Evolutionary conservation across 2,329 filamentous ascomycete species (phyloP), one percentile per base, ranked within the genome.

Genomic region (Penicillium aurantiogriseum): DNA sequence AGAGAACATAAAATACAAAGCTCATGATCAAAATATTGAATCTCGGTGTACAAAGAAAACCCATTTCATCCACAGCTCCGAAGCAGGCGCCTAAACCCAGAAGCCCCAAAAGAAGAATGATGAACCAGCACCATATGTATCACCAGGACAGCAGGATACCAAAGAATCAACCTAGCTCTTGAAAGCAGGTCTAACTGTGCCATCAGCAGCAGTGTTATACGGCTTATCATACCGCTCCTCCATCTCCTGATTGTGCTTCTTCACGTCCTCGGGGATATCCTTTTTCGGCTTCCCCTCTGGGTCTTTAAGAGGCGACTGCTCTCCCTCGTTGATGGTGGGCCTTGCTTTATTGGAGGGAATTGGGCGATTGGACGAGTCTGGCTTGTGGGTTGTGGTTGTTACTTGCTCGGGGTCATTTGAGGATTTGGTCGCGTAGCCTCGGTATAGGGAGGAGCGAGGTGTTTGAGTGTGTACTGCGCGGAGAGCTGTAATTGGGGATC

Each of bases 251-350:
- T 75, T 76, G 58, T 75, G 73, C 52, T 56, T 50, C 53, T 67
- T 73, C 54, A 75, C 73, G 56, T 75, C 73, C 10, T 70, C 61
- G 0, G 73, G 70, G 1, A 73, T 48, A 62, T 74, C 64, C 0
- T 63, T 49, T 2, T 60, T 57, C 13, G 52, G 36, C 1, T 69
- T 65, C 0, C 73, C 73, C 6, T 70, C 52, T 3, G 55, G 44
- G 40, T 75, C 71, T 9, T 70, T 49, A 38, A 73, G 66, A 9
- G 67, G 66, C 2, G 72, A 71, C 40, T 71, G 63, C 10, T 59
- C 63, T 8, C 67, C 69, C 45, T 69, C 66, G n/a, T 51, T 62
- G 11, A 76, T 62, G 3, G 72, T 74, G 15, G 73, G 72, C 5
- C 60, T 63, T 21, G 73, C 71, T 2, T 73, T 69, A 53, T 75